Percentiles rank a stretch among this genome's conserved stretches.
phyloP scores from a whole-genome alignment of 2,329 filamentous ascomycete genomes.

The Fusarium circinatum region DNA sequence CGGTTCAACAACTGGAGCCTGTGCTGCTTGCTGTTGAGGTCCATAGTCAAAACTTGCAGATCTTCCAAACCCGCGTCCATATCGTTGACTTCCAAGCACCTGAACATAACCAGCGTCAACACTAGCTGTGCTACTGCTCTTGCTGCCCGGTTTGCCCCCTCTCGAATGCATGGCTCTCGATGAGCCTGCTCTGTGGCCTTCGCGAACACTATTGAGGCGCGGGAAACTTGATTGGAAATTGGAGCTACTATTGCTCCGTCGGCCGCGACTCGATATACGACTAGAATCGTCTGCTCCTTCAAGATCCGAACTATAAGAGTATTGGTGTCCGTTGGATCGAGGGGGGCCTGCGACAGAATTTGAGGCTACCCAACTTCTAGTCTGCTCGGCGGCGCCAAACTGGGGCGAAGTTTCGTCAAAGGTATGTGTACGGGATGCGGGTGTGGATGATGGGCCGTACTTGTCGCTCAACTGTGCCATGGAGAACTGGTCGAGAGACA shows the following conservation, averaged over 20 bases:
- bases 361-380: conserved; percentile 46
- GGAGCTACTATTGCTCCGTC: conserved; percentile 84
- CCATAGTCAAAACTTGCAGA: conserved; percentile 82
- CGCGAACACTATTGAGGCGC: conserved; percentile 72
- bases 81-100: conserved; percentile 66
- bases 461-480: conserved; percentile 55
- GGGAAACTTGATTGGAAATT: conserved; percentile 71
- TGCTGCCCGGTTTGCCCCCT: conserved; percentile 73
- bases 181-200: conserved; percentile 53
- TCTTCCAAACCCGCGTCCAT: conserved; percentile 63
- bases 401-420: conserved; percentile 43
- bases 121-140: conserved; percentile 75
- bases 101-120: conserved; percentile 72
- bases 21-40: conserved; percentile 53
- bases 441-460: conserved; percentile 32
- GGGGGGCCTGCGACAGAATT: conserved; percentile 38
- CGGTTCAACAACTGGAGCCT: conserved; percentile 41
- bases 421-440: conserved; percentile 41
- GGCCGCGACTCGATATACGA: conserved; percentile 66
- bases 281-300: conserved; percentile 66
- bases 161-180: conserved; percentile 59
- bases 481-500: conserved; percentile 88
- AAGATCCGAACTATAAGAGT: conserved; percentile 71
- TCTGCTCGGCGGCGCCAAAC: conserved; percentile 47
- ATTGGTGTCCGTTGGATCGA: conserved; percentile 48